phyloP scores from a whole-genome alignment of 1,284 basidiomycete genomes.

The Boletus albobrunnescens region DNA sequence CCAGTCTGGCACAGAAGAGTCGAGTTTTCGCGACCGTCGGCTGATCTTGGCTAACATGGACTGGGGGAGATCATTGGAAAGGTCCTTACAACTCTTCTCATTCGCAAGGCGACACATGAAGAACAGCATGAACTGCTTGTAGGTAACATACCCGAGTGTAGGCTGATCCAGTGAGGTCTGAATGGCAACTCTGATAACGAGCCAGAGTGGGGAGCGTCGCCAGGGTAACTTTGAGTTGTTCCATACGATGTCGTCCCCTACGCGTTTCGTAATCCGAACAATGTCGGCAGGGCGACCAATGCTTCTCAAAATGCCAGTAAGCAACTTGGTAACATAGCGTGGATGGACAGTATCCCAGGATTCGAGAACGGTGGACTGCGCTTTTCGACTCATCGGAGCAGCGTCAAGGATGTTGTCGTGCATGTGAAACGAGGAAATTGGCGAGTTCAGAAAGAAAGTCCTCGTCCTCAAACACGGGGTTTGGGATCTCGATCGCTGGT shows the following conservation, averaged over 20 bases:
- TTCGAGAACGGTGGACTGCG: background rate
- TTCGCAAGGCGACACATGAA: constrained; percentile 36
- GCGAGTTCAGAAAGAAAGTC: constrained; percentile 17
- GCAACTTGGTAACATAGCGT: background rate
- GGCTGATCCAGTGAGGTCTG: constrained; percentile 39
- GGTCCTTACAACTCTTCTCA: constrained; percentile 11
- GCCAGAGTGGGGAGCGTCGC: constrained; percentile 39
- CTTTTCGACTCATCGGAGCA: background rate
- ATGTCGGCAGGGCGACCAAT: background rate
- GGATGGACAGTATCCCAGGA: background rate
- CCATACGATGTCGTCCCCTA: background rate
- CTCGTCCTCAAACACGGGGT: constrained; percentile 8
- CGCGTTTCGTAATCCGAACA: background rate
- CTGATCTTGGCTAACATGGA: constrained; percentile 33
- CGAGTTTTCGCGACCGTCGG: constrained; percentile 39
- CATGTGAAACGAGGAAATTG: constrained; percentile 2
- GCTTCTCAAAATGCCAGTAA: constrained; percentile 32
- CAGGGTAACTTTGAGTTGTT: constrained; percentile 31
- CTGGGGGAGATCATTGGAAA: constrained; percentile 35
- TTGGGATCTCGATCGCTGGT: constrained; percentile 24
- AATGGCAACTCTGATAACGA: constrained; percentile 36
- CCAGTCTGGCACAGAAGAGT: constrained; percentile 16
- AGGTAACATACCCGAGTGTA: constrained; percentile 23
- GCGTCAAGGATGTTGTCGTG: background rate
- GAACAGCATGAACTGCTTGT: constrained; percentile 48